Evolutionary conservation across 2,329 filamentous ascomycete genomes (phyloP).

Genomic region (Xylaria sp.): DNA sequence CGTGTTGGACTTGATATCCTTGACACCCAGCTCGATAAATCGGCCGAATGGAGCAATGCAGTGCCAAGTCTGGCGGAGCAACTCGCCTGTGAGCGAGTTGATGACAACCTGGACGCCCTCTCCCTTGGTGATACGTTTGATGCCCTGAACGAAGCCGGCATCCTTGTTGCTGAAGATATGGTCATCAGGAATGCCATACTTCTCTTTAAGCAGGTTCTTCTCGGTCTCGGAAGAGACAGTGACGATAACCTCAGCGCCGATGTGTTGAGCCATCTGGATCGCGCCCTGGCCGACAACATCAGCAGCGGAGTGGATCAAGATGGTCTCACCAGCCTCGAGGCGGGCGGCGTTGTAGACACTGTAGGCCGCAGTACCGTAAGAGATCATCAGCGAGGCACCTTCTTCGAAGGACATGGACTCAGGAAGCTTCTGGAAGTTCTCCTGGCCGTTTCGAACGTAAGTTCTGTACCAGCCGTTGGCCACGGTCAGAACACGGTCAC

Average conservation of each 20-base stretch:
- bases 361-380: conserved; percentile 45
- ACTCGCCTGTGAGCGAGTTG: conserved; percentile 45
- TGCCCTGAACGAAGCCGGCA: conserved; percentile 45
- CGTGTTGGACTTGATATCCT: conserved; percentile 47
- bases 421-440: conserved; percentile 47
- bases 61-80: conserved; percentile 47
- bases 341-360: conserved; percentile 46
- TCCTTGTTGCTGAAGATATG: conserved; percentile 48
- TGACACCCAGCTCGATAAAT: conserved; percentile 46
- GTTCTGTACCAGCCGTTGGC: conserved; percentile 45
- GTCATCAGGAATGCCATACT: conserved; percentile 42
- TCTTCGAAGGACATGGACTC: conserved; percentile 46
- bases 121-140: conserved; percentile 46
- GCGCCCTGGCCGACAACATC: conserved; percentile 45
- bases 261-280: conserved; percentile 46
- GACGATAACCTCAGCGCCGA: conserved; percentile 44
- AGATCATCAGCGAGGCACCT: conserved; percentile 45
- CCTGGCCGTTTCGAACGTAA: conserved; percentile 44
- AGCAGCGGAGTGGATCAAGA: conserved; percentile 46
- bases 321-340: conserved; percentile 45
- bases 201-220: conserved; percentile 45
- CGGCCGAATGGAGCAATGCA: conserved; percentile 47
- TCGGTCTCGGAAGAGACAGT: conserved; percentile 46
- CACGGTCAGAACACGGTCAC: conserved; percentile 45
- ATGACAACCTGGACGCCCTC: conserved; percentile 45